Conservation (phyloP, 805 yeast species). For the Lachancea cidri region DNA sequence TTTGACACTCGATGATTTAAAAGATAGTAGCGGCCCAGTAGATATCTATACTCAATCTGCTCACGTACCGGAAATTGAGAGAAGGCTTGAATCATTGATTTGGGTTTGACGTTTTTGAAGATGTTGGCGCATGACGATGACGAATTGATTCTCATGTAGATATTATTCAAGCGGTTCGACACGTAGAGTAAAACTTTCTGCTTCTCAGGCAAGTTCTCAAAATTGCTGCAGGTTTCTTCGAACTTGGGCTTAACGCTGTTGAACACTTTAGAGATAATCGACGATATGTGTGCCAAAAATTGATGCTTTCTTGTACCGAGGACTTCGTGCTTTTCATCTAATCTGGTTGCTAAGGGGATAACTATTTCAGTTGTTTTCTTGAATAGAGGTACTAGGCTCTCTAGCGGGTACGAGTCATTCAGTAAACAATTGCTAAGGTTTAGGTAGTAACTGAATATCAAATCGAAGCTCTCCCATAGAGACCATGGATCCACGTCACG, state of each 20-base stretch:
- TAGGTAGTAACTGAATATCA: conserved; percentile 38
- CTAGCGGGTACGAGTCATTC: conserved; percentile 36
- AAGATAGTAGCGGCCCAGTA: conserved; percentile 52
- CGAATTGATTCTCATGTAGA: conserved; percentile 45
- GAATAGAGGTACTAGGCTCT: conserved; percentile 19
- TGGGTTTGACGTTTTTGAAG: conserved; percentile 44
- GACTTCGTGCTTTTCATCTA: conserved; percentile 19
- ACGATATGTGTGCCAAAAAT: conserved; percentile 43
- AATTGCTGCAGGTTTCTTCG: conserved; percentile 20
- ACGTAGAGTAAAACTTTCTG: conserved; percentile 47
- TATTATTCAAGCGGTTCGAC: conserved; percentile 49
- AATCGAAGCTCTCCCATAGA: conserved; percentile 44
- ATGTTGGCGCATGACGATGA: conserved; percentile 33
- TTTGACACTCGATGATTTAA: conserved; percentile 47
- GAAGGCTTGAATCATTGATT: conserved; percentile 48
- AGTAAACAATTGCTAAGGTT: conserved; percentile 42
- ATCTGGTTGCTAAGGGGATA: conserved; percentile 25
- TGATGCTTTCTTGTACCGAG: conserved; percentile 31
- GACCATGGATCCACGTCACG: conserved; percentile 52
- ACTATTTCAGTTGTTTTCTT: conserved; percentile 32
- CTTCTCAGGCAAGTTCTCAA: conserved; percentile 29
- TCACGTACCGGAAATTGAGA: conserved; percentile 41
- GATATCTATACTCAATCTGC: conserved; percentile 51
- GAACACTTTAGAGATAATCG: conserved; percentile 51
- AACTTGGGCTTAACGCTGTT: conserved; percentile 52